Base-by-base conservation (phyloP, 768 basidiomycete species). In the Xerocomellus dryophilus region DNA sequence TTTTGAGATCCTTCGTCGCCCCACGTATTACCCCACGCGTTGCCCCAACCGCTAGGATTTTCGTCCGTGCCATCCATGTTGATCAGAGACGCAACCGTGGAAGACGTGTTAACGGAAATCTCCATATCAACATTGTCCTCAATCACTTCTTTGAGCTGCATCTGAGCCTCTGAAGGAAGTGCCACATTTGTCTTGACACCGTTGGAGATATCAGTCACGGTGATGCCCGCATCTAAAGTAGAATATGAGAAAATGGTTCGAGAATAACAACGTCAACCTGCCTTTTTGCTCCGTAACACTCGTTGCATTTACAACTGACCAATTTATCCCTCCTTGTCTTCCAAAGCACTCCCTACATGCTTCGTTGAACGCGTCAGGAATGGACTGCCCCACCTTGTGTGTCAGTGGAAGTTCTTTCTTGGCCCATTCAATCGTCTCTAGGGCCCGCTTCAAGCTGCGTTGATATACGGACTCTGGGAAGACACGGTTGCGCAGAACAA, bases 261-360 rank as follows among this genome's bases (percentile, higher is more conserved):
- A 48, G n/a, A 29, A 44, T 9, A 21, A n/a, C 2, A 10, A 7
- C 7, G n/a, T 35, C 41, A 25, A 21, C 50, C 7, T 32, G 23
- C 61, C 61, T 54, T 57, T 49, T 38, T 55, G 29, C 27, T 58
- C 51, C 11, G 46, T 36, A 14, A 51, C 14, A 36, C 53, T 44
- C 21, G 50, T 48, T 35, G 52, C 53, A 36, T 50, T 56, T 17
- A 53, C 49, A n/a, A 58, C 14, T 3, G 59, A 46, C 59, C 70
- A 70, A 44, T 75, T 78, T 0, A 73, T 70, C 9, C 77, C 74
- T 4, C 75, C 71, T 55, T 76, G 76, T 31, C 63, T 64, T 15
- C 79, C 85, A 70, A 80, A 88, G 35, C 76, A 74, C 2, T 67
- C 70, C 14, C 71, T 69, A 59, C 79, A 84, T 0, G 75, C 83